Evolutionary conservation across 306 rosid genomes (phyloP).

Genomic region (Ochetophila trinervis): DNA sequence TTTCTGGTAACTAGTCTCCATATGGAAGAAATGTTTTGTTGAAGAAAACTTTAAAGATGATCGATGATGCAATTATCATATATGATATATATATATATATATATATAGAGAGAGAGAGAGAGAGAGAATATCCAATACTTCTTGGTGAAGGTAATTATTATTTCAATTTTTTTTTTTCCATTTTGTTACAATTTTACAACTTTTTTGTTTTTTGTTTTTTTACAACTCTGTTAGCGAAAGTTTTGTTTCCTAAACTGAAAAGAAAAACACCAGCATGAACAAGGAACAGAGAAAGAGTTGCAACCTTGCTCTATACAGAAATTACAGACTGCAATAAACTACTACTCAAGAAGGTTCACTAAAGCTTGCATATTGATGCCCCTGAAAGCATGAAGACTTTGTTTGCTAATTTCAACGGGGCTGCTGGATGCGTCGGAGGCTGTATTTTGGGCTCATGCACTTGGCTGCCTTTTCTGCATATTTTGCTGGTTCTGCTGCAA

Average conservation of each 20-base stretch:
- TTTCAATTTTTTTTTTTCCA: background rate
- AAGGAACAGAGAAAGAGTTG: conserved; percentile 30
- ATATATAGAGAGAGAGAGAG: no score
- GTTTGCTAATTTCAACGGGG: conserved; percentile 31
- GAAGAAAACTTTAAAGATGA: no score
- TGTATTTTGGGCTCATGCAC: conserved; percentile 35
- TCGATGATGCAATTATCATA: background rate
- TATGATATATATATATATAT: no score
- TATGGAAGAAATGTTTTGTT: no score
- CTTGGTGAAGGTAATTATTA: background rate
- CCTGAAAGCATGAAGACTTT: background rate
- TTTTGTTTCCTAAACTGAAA: conserved; percentile 24
- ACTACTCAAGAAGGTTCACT: conserved; percentile 3
- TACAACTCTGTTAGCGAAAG: conserved; percentile 18
- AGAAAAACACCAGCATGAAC: conserved; percentile 23
- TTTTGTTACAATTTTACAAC: conserved; percentile 23
- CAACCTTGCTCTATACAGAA: conserved; percentile 55
- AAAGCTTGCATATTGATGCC: conserved; percentile 12
- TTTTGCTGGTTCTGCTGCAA: conserved; percentile 23
- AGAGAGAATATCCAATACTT: background rate
- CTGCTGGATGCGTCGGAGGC: conserved; percentile 36
- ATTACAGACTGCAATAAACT: conserved; percentile 44
- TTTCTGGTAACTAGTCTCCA: no score
- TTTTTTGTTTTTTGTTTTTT: conserved; percentile 17
- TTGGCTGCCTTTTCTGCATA: conserved; percentile 37